phyloP scores from a whole-genome alignment of 352 stramenopile species.

The Phytophthora hybrid region DNA sequence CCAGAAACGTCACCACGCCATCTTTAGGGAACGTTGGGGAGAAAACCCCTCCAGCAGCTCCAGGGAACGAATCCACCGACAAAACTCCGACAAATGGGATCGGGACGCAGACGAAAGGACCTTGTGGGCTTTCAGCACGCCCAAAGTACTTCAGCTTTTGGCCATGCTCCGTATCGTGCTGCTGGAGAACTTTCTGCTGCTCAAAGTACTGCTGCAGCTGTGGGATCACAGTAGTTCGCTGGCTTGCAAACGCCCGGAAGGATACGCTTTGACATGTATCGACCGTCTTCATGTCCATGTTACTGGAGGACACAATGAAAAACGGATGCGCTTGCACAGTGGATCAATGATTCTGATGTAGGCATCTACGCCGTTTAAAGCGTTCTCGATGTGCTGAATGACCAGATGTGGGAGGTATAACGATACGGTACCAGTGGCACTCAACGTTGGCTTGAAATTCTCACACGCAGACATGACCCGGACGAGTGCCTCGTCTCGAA shows the following conservation, averaged over 20 bases:
- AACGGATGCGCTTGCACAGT: constrained; percentile 57
- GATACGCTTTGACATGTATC: constrained; percentile 55
- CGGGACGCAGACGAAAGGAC: constrained; percentile 68
- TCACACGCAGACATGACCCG: constrained; percentile 67
- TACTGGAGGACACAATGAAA: constrained; percentile 59
- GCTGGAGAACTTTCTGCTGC: constrained; percentile 31
- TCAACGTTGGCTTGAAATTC: constrained; percentile 37
- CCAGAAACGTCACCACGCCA: too few species aligned
- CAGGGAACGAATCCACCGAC: too few species aligned
- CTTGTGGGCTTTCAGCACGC: constrained; percentile 17
- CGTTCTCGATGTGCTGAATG: constrained; percentile 59
- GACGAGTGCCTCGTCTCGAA: too few species aligned
- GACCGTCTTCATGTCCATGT: constrained; percentile 58
- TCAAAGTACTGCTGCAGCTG: constrained; percentile 43
- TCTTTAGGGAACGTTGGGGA: too few species aligned
- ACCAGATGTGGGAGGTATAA: constrained; percentile 56
- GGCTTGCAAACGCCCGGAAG: constrained; percentile 59
- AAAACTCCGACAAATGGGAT: too few species aligned
- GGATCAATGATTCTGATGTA: constrained; percentile 73
- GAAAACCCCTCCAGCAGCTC: too few species aligned
- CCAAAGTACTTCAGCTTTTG: constrained; percentile 47
- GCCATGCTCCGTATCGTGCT: constrained; percentile 15
- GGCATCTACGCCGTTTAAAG: constrained; percentile 67
- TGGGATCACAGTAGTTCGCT: constrained; percentile 58
- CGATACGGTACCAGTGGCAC: constrained; percentile 11